A percentile compares a stretch with the other conserved stretches of the same genome.
phyloP scores from a whole-genome alignment of 192 early-diverging fungal species.

The Umbelopsis sp. region DNA sequence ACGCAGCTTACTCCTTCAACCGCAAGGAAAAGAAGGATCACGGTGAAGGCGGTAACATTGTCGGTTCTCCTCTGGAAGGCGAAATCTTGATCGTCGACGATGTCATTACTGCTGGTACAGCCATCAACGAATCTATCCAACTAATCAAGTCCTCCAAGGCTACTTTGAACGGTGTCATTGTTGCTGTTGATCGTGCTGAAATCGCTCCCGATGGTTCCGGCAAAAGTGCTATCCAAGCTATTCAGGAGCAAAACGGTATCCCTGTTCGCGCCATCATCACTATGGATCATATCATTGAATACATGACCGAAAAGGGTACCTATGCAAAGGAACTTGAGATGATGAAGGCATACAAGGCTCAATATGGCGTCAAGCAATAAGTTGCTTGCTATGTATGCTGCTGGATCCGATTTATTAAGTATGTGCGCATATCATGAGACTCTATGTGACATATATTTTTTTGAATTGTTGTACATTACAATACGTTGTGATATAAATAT shows the following conservation, averaged over 20 bases:
- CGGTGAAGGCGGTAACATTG: slow-evolving; percentile 96
- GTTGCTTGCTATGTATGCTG: background rate
- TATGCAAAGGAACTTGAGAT: slow-evolving; percentile 61
- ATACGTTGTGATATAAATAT: background rate
- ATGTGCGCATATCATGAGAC: background rate
- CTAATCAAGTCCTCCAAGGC: slow-evolving; percentile 80
- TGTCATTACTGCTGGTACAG: slow-evolving; percentile 98
- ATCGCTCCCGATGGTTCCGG: slow-evolving; percentile 63
- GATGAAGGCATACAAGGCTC: slow-evolving; percentile 80
- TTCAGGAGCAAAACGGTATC: slow-evolving; percentile 77
- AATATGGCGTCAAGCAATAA: slow-evolving; percentile 76
- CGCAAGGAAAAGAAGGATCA: slow-evolving; percentile 99
- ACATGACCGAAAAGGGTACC: slow-evolving; percentile 71
- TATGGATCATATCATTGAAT: slow-evolving; percentile 87
- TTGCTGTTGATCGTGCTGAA: slow-evolving; percentile 95
- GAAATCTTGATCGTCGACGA: slow-evolving; percentile 91
- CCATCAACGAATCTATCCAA: slow-evolving; percentile 88
- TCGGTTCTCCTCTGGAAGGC: slow-evolving; percentile 81
- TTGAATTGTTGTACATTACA: background rate
- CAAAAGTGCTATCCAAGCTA: slow-evolving; percentile 90
- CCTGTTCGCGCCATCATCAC: slow-evolving; percentile 87
- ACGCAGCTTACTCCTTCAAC: slow-evolving; percentile 92
- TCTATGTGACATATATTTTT: too few species aligned
- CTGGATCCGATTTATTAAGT: background rate
- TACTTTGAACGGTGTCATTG: slow-evolving; percentile 78